These are phyloP conservation scores for Cercospora sp. DNA, from an alignment of 2,329 filamentous ascomycete species.

Conservation along the genomic window DNA sequence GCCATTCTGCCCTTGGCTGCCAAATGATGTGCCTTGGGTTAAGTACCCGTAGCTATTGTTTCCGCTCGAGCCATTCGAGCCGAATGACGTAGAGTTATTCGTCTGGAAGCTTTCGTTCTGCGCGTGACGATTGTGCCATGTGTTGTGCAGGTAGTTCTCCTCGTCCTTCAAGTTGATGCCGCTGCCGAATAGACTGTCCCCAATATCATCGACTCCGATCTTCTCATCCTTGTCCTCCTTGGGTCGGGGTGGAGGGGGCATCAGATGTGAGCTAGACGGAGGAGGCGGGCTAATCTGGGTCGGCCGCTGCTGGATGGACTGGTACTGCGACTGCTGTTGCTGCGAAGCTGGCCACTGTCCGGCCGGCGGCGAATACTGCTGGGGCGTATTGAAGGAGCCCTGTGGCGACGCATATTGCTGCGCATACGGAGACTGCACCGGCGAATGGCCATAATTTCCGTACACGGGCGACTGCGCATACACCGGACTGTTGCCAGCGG, in stretches of 20 bases:
- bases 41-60: conserved; percentile 51
- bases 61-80: conserved; percentile 47
- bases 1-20: conserved; percentile 40
- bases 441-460: conserved; percentile 41
- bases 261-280: conserved; percentile 38
- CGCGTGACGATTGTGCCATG: conserved; percentile 56
- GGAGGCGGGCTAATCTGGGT: conserved; percentile 29
- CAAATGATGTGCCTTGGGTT: conserved; percentile 44
- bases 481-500: conserved; percentile 53
- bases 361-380: conserved; percentile 32
- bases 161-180: conserved; percentile 86
- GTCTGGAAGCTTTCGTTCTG: conserved; percentile 34
- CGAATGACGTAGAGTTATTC: conserved; percentile 46
- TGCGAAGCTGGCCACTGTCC: conserved; percentile 6
- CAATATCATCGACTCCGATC: conserved; percentile 68
- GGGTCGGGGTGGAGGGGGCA: conserved; percentile 65
- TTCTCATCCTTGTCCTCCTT: conserved; percentile 60
- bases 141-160: conserved; percentile 74
- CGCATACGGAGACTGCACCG: conserved; percentile 33
- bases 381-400: conserved; percentile 37
- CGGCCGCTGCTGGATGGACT: conserved; percentile 26
- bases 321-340: conserved; percentile 26
- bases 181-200: conserved; percentile 79
- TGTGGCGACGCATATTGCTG: conserved; percentile 34
- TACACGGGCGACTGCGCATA: conserved; percentile 41